A percentile compares a stretch with the other conserved stretches of the same genome.
phyloP scores from a whole-genome alignment of 768 basidiomycete species.

The Pulveroboletus sp. region DNA sequence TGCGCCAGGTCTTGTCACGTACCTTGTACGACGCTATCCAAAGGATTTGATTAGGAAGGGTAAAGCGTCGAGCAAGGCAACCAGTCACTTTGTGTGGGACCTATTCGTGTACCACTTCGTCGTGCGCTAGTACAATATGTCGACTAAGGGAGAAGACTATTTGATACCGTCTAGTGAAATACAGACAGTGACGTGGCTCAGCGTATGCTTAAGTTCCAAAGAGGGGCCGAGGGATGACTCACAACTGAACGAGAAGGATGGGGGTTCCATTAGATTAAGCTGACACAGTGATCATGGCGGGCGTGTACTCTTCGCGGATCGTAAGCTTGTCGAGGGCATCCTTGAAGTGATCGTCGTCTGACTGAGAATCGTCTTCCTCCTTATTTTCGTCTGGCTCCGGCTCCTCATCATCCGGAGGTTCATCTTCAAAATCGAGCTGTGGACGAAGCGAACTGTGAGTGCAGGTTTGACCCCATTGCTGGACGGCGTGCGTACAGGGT shows the following conservation, averaged over 20 bases:
- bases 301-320: constrained; percentile 14
- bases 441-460: neutral
- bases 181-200: too few species aligned
- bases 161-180: neutral
- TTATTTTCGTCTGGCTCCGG: constrained; percentile 23
- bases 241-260: too few species aligned
- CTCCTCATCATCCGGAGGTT: constrained; percentile 51
- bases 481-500: constrained; percentile 64
- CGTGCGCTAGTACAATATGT: neutral
- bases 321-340: constrained; percentile 65
- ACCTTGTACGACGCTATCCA: neutral
- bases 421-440: constrained; percentile 79
- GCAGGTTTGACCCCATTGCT: neutral
- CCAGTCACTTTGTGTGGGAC: neutral
- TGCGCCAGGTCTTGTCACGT: too few species aligned
- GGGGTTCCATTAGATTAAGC: too few species aligned
- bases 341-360: constrained; percentile 48
- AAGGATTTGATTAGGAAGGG: neutral
- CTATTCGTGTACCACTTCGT: neutral
- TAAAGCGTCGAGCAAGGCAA: neutral
- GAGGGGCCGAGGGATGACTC: too few species aligned
- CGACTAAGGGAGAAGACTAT: neutral
- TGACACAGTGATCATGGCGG: constrained; percentile 5
- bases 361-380: constrained; percentile 36
- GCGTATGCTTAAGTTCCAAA: too few species aligned